Evolutionary conservation across 2,329 filamentous ascomycete species (phyloP), one percentile per base, ranked within the genome.

Genomic region (Emmonsiellopsis sp.): DNA sequence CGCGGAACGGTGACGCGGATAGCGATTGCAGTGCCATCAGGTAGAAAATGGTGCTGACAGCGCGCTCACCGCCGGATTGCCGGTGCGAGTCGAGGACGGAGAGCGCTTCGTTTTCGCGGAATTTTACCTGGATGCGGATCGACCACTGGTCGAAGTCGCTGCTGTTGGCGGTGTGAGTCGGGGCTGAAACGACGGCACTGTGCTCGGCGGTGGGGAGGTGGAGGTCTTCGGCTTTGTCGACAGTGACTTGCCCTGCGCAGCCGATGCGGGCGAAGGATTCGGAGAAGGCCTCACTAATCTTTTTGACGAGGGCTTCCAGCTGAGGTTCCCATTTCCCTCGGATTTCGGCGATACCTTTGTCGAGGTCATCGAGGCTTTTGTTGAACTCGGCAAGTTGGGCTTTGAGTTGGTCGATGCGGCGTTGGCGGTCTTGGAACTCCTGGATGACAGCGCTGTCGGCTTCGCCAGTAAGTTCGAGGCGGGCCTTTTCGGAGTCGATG

Each of bases 31-130:
- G 81, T 5, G 93, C 89, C 91, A 98, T 97, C 53, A 98, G 88
- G 73, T 94, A 98, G 78, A 97, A 98, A 65, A 97, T 95, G 11
- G 93, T 98, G 21, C 89, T 95, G 21, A 98, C 92, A 27, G 93
- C 89, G 55, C 93, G 86, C 74, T 98, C 93, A 58, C 93, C 93
- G 63, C 93, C 93, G 1, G 92, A 97, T 69, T 98, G 93, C 5
- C 93, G 88, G 68, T 97, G 91, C 44, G 88, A 86, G 63, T 95
- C 87, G 27, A 98, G 84, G 33, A 91, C 77, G 57, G 92, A 88
- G 4, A 97, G 82, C 2, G 80, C 81, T 68, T 97, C 93, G 65
- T 85, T 82, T 65, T 92, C 86, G 52, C 92, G 85, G 74, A 98
- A 98, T 66, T 91, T 94, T 67, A 98, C 93, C 68, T 86, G 85